Evolutionary conservation across 140 eudicot genomes (phyloP).

Genomic region (Flaveria floridana): DNA sequence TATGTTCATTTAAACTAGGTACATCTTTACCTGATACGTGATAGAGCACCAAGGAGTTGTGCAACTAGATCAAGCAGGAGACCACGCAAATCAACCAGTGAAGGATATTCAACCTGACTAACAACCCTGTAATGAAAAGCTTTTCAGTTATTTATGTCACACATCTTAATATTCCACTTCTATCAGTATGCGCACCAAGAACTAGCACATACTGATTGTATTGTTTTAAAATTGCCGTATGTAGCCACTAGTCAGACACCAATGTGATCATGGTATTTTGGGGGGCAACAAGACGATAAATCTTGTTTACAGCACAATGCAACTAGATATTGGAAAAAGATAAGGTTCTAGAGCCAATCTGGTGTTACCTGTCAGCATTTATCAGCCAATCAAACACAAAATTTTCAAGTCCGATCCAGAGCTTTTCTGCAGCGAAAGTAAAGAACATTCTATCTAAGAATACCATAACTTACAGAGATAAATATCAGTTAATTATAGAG

Average conservation of each 20-base stretch:
- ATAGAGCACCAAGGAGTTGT: conserved; percentile 96
- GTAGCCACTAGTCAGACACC: background rate
- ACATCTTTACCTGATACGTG: conserved; percentile 71
- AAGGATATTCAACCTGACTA: conserved; percentile 97
- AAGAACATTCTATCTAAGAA: conserved; percentile 22
- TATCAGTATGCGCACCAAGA: conserved; percentile 4
- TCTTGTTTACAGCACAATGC: conserved; percentile 18
- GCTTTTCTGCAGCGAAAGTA: conserved; percentile 63
- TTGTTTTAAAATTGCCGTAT: background rate
- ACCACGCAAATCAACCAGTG: conserved; percentile 90
- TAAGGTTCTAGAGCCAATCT: conserved; percentile 22
- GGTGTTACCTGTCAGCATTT: conserved; percentile 90
- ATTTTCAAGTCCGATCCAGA: conserved; percentile 97
- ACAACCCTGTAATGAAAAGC: conserved; percentile 68
- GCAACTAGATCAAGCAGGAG: conserved; percentile 95
- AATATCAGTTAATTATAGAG: conserved; percentile 13
- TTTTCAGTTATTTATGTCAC: conserved; percentile 18
- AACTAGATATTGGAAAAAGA: conserved; percentile 1
- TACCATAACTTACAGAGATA: conserved; percentile 15
- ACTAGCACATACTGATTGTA: conserved; percentile 10
- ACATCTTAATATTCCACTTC: background rate
- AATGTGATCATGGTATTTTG: background rate
- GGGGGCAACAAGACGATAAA: background rate
- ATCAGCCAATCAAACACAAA: conserved; percentile 98
- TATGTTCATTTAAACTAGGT: background rate